phyloP scores from a whole-genome alignment of 768 basidiomycete species.

The Suillus spraguei region DNA sequence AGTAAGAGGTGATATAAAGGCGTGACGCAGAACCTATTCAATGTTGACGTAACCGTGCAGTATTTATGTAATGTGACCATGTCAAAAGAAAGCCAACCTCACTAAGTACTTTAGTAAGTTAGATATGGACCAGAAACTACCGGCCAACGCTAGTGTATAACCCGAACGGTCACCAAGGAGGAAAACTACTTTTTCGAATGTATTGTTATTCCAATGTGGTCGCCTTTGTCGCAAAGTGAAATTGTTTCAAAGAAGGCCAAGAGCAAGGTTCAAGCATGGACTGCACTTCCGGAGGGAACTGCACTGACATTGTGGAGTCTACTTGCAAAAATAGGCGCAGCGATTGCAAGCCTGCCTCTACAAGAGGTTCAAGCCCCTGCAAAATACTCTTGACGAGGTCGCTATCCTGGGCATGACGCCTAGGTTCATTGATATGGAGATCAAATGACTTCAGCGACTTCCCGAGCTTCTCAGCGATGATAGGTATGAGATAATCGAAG shows the following conservation, averaged over 20 bases:
- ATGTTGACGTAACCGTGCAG: background rate
- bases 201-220: background rate
- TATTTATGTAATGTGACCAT: too few species aligned
- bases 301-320: background rate
- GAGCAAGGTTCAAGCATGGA: conserved; percentile 10
- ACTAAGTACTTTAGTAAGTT: background rate
- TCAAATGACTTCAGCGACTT: conserved; percentile 11
- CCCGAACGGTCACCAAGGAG: too few species aligned
- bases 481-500: conserved; percentile 3
- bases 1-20: background rate
- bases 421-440: conserved; percentile 11
- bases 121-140: background rate
- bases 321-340: conserved; percentile 6
- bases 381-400: conserved; percentile 6
- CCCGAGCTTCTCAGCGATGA: conserved; percentile 3
- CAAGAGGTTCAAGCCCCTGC: conserved; percentile 5
- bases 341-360: conserved; percentile 8
- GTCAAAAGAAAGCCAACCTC: too few species aligned
- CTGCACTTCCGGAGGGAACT: conserved; percentile 2
- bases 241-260: conserved; percentile 12
- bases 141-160: background rate
- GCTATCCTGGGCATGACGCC: background rate
- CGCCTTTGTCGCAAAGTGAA: conserved; percentile 7
- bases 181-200: background rate
- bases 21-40: too few species aligned